These are phyloP conservation scores for Helenozyma baotianmanensis DNA, from an alignment of 805 yeast genomes.

Conservation along the genomic window DNA sequence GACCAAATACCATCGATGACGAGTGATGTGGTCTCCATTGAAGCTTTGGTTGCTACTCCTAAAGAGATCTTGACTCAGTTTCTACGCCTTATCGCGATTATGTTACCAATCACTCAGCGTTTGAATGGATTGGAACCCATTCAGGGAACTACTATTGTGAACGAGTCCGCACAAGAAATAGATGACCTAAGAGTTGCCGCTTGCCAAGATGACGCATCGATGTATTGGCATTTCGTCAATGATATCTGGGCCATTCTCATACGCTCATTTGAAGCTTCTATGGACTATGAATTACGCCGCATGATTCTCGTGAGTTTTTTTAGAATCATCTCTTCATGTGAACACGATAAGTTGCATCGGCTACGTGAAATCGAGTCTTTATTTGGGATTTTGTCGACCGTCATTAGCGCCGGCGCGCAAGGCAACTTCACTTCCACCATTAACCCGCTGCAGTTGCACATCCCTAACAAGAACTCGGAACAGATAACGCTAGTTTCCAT, in stretches of 20 bases:
- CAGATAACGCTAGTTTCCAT: no score
- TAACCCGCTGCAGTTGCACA: no score
- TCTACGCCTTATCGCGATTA: slow-evolving; percentile 49
- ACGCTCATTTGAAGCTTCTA: slow-evolving; percentile 66
- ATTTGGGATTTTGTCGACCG: slow-evolving; percentile 52
- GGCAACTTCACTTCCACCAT: no score
- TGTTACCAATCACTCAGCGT: slow-evolving; percentile 63
- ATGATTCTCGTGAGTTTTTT: slow-evolving; percentile 50
- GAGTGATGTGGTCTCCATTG: slow-evolving; percentile 44
- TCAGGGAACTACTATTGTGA: no score
- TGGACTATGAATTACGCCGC: slow-evolving; percentile 61
- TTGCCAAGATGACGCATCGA: no score
- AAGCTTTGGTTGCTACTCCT: slow-evolving; percentile 69
- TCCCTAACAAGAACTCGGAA: no score
- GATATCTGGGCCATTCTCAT: slow-evolving; percentile 50
- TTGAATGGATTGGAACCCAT: no score
- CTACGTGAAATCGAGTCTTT: slow-evolving; percentile 33
- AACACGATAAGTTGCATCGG: slow-evolving; percentile 23
- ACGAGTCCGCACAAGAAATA: no score
- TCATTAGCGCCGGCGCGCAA: slow-evolving; percentile 51
- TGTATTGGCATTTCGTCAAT: slow-evolving; percentile 35
- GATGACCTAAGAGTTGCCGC: no score
- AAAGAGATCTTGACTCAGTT: slow-evolving; percentile 56
- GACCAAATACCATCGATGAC: no score
- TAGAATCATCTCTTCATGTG: slow-evolving; percentile 45